Evolutionary conservation across 495 filamentous ascomycete genomes (phyloP).

Genomic region (Xylaria flabelliformis): DNA sequence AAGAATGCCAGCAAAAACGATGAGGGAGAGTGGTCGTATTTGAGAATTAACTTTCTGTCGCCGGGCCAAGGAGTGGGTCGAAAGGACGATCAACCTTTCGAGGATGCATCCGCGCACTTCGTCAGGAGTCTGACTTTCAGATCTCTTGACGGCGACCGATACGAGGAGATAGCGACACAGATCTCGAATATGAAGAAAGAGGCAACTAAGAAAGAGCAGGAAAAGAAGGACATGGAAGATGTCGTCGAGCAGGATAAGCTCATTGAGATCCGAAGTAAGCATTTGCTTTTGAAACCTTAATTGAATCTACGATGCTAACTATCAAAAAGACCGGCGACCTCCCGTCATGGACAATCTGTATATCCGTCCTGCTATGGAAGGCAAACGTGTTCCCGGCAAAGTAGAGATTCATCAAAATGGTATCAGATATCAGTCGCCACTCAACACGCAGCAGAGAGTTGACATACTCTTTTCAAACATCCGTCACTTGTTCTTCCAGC

Average conservation of each 20-base stretch:
- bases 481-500: conserved; percentile 98
- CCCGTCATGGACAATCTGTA: conserved; percentile 87
- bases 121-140: conserved; percentile 93
- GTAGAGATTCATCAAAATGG: conserved; percentile 98
- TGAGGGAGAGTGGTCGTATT: conserved; percentile 90
- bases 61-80: conserved; percentile 97
- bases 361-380: conserved; percentile 91
- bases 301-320: conserved; percentile 40
- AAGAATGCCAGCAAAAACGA: conserved; percentile 97
- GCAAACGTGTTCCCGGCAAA: conserved; percentile 92
- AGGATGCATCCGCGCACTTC: conserved; percentile 94
- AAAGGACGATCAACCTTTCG: conserved; percentile 98
- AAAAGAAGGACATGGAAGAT: conserved; percentile 99
- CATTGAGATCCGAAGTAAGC: conserved; percentile 82
- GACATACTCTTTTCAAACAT: conserved; percentile 98
- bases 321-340: conserved; percentile 76
- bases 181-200: conserved; percentile 95
- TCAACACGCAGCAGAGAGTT: conserved; percentile 78
- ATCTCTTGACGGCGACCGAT: conserved; percentile 83
- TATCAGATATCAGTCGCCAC: conserved; percentile 92
- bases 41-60: conserved; percentile 96
- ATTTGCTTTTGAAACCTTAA: not conserved
- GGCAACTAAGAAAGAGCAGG: conserved; percentile 86
- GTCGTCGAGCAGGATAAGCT: conserved; percentile 99
- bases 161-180: conserved; percentile 85